Conservation (phyloP, 225 moss, liverwort and hornwort genomes). For the Thuidium tamariscinum region DNA sequence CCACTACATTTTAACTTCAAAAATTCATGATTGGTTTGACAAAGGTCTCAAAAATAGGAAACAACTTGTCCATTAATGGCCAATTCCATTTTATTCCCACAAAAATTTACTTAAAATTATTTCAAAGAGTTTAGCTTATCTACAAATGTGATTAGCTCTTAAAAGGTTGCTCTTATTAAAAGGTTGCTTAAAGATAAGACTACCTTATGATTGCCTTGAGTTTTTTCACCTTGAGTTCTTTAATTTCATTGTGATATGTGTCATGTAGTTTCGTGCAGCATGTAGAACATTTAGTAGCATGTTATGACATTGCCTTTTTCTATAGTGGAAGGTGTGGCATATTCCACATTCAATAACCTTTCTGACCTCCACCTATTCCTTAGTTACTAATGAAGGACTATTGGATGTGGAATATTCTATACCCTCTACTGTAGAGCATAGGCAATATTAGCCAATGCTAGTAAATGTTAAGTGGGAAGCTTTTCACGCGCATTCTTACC, state of each 20-base stretch:
- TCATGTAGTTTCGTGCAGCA: neutral
- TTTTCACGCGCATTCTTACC: neutral
- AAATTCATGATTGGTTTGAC: neutral
- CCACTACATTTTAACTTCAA: neutral
- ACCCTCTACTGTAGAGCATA: too few relatives aligned
- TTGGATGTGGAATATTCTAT: too few relatives aligned
- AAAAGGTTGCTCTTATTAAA: neutral
- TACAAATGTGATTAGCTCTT: neutral
- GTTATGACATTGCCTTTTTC: too few relatives aligned
- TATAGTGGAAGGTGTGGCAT: too few relatives aligned
- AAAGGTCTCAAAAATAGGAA: neutral
- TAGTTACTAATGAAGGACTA: too few relatives aligned
- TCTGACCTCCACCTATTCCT: too few relatives aligned
- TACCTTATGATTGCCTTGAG: neutral
- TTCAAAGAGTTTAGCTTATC: neutral
- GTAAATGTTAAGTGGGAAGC: too few relatives aligned
- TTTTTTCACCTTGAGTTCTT: neutral
- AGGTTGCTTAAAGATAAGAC: neutral
- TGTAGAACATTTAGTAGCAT: too few relatives aligned
- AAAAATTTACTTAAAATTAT: neutral
- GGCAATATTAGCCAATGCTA: too few relatives aligned
- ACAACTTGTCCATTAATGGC: accelerated
- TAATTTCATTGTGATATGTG: neutral
- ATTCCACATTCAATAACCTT: too few relatives aligned
- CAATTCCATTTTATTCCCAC: neutral